These are phyloP conservation scores for Russula ochroleuca DNA, from an alignment of 768 basidiomycete genomes.

Conservation along the genomic window DNA sequence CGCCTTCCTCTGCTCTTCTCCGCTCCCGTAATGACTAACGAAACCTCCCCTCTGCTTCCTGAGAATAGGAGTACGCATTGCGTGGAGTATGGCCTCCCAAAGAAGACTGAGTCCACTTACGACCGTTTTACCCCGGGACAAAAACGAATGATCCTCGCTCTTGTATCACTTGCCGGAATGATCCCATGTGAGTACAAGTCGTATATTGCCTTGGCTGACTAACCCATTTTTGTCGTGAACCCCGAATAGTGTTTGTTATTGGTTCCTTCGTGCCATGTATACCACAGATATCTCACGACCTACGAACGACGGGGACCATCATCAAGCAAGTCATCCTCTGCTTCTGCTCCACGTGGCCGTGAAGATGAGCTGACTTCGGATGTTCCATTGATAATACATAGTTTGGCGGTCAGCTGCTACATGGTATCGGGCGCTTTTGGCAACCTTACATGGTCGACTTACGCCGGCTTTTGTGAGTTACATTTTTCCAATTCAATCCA, in stretches of 20 bases:
- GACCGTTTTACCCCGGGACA: constrained; percentile 49
- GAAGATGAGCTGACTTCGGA: not conserved
- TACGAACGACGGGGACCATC: constrained; percentile 51
- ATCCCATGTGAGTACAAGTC: constrained; percentile 49
- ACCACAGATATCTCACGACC: constrained; percentile 64
- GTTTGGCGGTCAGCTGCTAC: constrained; percentile 19
- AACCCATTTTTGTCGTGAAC: not conserved
- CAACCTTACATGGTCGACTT: constrained; percentile 20
- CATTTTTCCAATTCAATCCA: not conserved
- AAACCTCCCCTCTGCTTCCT: not conserved
- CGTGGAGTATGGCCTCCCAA: constrained; percentile 3
- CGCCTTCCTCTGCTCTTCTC: not conserved
- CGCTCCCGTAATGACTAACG: constrained; percentile 2
- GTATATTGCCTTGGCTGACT: not conserved
- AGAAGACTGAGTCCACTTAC: constrained; percentile 36
- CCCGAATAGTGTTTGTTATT: constrained; percentile 54
- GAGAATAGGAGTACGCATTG: not conserved
- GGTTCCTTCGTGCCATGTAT: constrained; percentile 72
- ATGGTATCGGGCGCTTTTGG: constrained; percentile 13
- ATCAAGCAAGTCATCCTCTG: constrained; percentile 45
- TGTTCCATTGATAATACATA: not conserved
- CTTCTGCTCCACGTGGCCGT: not conserved
- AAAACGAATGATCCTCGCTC: constrained; percentile 52
- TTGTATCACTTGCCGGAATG: constrained; percentile 59
- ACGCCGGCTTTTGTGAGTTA: constrained; percentile 13